Percentiles rank a stretch among this genome's conserved stretches.
Conservation (phyloP, 345 rosid genomes). For the Kandelia obovata region DNA sequence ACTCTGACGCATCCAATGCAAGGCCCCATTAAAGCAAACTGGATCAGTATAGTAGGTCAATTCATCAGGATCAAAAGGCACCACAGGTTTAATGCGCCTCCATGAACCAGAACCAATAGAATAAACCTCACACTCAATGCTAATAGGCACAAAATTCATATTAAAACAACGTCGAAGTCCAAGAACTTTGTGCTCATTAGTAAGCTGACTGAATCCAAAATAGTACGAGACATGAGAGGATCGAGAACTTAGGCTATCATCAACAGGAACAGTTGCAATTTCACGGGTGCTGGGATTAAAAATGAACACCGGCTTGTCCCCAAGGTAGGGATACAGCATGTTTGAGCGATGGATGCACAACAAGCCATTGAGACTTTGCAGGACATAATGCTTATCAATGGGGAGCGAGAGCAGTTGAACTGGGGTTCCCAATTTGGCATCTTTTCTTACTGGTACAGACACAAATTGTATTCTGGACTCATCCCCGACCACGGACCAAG, state of each 20-base stretch:
- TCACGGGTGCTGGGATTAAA: constrained; percentile 1
- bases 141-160: not conserved
- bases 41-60: not conserved
- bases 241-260: not conserved
- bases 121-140: not conserved
- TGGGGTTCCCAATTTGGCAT: not conserved
- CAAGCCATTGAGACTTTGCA: constrained; percentile 3
- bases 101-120: not conserved
- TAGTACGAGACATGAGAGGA: not conserved
- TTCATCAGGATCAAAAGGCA: constrained; percentile 4
- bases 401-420: not conserved
- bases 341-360: constrained; percentile 1
- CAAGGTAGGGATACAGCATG: constrained; percentile 2
- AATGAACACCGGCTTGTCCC: not conserved
- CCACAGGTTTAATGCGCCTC: not conserved
- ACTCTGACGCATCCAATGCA: not conserved
- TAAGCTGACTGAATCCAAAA: not conserved
- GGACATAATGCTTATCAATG: constrained; percentile 1
- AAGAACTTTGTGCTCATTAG: not conserved
- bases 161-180: not conserved
- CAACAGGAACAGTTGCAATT: constrained; percentile 1
- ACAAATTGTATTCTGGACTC: not conserved
- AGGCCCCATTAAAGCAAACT: constrained; percentile 1
- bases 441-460: not conserved
- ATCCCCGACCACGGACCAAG: not conserved